Evolutionary conservation across 306 rosid genomes (phyloP), one percentile per base, ranked within the genome.

Genomic region (Gleditsia sinensis): DNA sequence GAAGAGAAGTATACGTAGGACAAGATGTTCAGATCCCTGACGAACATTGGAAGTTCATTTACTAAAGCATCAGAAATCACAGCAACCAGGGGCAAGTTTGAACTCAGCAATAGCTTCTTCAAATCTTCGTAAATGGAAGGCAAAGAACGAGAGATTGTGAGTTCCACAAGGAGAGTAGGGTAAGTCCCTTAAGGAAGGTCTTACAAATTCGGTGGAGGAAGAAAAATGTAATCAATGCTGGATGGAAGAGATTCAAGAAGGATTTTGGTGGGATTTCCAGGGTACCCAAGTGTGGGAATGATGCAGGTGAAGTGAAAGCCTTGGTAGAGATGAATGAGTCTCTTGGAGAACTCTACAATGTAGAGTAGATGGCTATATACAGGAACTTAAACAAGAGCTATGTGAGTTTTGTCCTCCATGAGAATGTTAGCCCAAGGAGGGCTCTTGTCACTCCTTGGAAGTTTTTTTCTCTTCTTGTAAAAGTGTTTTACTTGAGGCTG

Each of bases 1-100:
- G 82, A 76, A n/a, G 87, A 85, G 23, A 72, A 80, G 62, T 75
- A 84, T 11, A 77, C 3, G n/a, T 67, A 84, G 1, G 78, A 46
- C 46, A 49, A 62, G 28, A 73, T 9, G 6, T 80, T 39, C 3
- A 48, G 63, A 3, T 76, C 79, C 12, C 65, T 80, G 0, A 79
- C 74, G 48, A 80, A 64, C 33, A 69, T 51, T 3, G 77, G 23
- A 17, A 36, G 82, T 9, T 76, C 61, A 0, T 72, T 49, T 21
- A 76, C 72, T 10, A 84, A 68, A 27, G 78, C 75, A 49, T 84
- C 87, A 9, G 46, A 32, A 30, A 84, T 17, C 32, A 84, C 7
- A 7, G 82, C 82, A 7, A 24, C 71, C 3, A 84, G 51, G 1
- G 17, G 23, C 9, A 64, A 24, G 4, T 9, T 69, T 54, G 77